Evolutionary conservation across 805 yeast species (phyloP).

Genomic region (Candida lessepsii): DNA sequence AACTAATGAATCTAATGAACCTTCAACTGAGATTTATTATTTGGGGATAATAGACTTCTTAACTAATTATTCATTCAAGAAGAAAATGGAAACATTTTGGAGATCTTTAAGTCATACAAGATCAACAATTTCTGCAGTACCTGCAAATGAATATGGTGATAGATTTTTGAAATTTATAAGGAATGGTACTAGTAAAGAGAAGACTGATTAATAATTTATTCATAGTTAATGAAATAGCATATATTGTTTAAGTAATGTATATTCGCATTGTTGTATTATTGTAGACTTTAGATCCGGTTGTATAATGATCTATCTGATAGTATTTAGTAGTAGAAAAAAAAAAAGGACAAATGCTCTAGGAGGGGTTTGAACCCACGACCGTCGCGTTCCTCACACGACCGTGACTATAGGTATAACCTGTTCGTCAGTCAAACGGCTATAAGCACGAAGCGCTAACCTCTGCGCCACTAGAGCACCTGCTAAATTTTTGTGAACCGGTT

Average conservation of each 20-base stretch:
- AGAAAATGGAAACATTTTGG: slow-evolving; percentile 83
- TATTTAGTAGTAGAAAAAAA: slow-evolving; percentile 11
- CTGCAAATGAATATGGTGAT: slow-evolving; percentile 87
- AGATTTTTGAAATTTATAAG: slow-evolving; percentile 74
- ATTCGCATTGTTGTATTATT: neutral
- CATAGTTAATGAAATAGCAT: neutral
- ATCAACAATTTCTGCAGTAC: slow-evolving; percentile 79
- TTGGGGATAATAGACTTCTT: slow-evolving; percentile 93
- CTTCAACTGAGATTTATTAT: slow-evolving; percentile 71
- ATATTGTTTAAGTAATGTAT: slow-evolving; percentile 8
- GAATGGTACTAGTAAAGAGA: slow-evolving; percentile 5
- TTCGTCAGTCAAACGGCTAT: slow-evolving; percentile 44
- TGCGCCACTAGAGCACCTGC: slow-evolving; percentile 48
- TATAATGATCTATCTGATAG: too few species aligned
- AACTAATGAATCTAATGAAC: slow-evolving; percentile 60
- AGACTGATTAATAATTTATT: neutral
- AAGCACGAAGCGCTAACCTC: slow-evolving; percentile 57
- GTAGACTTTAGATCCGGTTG: neutral
- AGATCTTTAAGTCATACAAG: slow-evolving; percentile 69
- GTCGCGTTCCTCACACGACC: slow-evolving; percentile 57
- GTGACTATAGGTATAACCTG: slow-evolving; percentile 48
- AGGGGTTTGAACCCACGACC: slow-evolving; percentile 57
- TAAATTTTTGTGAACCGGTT: slow-evolving; percentile 3
- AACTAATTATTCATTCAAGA: slow-evolving; percentile 72
- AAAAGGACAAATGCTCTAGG: slow-evolving; percentile 48